phyloP scores from a whole-genome alignment of 192 early-diverging fungal species.

The Podila epicladia region DNA sequence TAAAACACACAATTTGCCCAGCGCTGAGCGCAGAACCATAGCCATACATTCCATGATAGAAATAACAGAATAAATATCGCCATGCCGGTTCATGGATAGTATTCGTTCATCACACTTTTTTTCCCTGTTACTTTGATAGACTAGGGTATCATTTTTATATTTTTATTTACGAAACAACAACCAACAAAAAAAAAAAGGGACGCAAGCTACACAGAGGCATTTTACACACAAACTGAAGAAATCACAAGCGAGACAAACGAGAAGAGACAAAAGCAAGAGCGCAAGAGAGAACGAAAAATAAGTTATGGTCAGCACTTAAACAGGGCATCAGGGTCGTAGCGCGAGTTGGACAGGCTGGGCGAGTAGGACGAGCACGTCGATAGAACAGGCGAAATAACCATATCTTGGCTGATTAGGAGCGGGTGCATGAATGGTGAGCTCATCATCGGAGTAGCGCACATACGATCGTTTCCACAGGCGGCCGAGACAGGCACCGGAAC shows the following conservation, averaged over 20 bases:
- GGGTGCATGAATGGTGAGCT: not conserved
- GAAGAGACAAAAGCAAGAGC: not conserved
- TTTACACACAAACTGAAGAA: not conserved
- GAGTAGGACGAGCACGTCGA: slow-evolving; percentile 24
- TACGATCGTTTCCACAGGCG: too few relatives aligned
- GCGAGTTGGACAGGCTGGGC: not conserved
- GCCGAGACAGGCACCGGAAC: too few relatives aligned
- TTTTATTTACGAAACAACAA: too few relatives aligned
- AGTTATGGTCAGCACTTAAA: too few relatives aligned
- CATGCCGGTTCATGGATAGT: too few relatives aligned
- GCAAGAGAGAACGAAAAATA: not conserved
- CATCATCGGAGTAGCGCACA: too few relatives aligned
- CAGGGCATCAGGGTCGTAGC: too few relatives aligned
- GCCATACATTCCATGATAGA: not conserved
- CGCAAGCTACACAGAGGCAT: not conserved
- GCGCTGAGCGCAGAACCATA: not conserved
- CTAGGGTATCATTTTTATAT: too few relatives aligned
- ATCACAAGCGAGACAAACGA: not conserved
- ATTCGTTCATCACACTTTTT: too few relatives aligned
- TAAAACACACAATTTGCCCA: not conserved
- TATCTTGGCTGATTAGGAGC: slow-evolving; percentile 5
- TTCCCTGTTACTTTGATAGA: too few relatives aligned
- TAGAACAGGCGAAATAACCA: slow-evolving; percentile 19
- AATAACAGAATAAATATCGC: not conserved
- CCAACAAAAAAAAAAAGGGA: too few relatives aligned